Conservation (phyloP, 495 filamentous ascomycete species). For the Massariosphaeria phaeospora region DNA sequence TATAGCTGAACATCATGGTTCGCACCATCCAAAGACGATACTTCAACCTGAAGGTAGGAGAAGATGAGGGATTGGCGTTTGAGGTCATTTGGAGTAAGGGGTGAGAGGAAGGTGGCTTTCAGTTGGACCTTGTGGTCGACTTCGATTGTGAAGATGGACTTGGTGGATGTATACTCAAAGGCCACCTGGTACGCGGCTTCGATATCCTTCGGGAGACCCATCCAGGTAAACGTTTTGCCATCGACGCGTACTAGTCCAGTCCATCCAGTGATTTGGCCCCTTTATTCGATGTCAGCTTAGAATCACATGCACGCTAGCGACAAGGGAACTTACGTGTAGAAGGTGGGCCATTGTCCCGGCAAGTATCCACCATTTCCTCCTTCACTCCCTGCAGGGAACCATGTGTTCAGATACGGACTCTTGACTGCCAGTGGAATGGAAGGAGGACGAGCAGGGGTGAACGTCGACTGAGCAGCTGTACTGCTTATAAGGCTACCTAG, state of each 20-base stretch:
- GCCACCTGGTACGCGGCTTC: slow-evolving; percentile 48
- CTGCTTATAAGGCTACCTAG: slow-evolving; percentile 7
- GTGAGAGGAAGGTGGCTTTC: slow-evolving; percentile 56
- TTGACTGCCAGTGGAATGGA: slow-evolving; percentile 54
- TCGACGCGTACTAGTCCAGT: slow-evolving; percentile 55
- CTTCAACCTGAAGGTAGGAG: slow-evolving; percentile 53
- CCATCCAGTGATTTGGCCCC: slow-evolving; percentile 52
- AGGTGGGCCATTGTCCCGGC: slow-evolving; percentile 54
- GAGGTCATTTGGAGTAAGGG: slow-evolving; percentile 54
- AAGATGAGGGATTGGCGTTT: slow-evolving; percentile 52
- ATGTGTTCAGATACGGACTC: slow-evolving; percentile 55
- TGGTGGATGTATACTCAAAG: slow-evolving; percentile 55
- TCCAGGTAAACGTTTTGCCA: slow-evolving; percentile 52
- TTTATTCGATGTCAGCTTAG: not conserved
- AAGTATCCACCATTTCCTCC: slow-evolving; percentile 56
- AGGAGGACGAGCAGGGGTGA: slow-evolving; percentile 53
- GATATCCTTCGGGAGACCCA: slow-evolving; percentile 45
- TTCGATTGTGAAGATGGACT: slow-evolving; percentile 53
- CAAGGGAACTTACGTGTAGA: slow-evolving; percentile 47
- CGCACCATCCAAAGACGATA: slow-evolving; percentile 50
- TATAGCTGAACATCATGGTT: slow-evolving; percentile 56
- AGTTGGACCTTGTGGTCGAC: slow-evolving; percentile 47
- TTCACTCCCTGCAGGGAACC: slow-evolving; percentile 50
- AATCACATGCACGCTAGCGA: slow-evolving; percentile 3
- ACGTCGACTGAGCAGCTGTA: slow-evolving; percentile 40